Evolutionary conservation across 768 basidiomycete species (phyloP).

Genomic region (Megacollybia marginata): DNA sequence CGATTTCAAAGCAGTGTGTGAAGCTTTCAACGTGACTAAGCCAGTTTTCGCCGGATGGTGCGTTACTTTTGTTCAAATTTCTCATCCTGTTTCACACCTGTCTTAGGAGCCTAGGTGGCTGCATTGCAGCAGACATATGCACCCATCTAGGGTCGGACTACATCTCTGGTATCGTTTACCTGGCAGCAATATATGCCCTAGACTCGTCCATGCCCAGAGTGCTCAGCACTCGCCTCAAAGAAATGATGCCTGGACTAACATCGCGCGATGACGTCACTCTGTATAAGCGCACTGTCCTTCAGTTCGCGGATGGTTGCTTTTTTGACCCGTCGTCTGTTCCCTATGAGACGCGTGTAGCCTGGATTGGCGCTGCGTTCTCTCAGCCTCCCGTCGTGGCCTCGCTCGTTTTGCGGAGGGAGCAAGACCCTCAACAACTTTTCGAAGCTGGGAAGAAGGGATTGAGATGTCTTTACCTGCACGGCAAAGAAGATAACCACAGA

Average conservation of each 20-base stretch:
- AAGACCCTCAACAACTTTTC: neutral
- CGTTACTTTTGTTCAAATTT: neutral
- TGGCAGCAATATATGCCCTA: neutral
- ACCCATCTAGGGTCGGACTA: neutral
- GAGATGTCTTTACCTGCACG: neutral
- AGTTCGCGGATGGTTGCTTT: neutral
- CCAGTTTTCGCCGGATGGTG: constrained; percentile 14
- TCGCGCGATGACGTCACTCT: neutral
- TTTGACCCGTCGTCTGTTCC: neutral
- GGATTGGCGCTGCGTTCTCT: neutral
- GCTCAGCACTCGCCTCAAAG: neutral
- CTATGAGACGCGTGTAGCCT: neutral
- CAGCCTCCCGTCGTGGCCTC: neutral
- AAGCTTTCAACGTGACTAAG: constrained; percentile 8
- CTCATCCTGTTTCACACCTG: neutral
- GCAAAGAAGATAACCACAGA: neutral
- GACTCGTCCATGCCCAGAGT: neutral
- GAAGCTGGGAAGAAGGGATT: neutral
- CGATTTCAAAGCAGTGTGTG: constrained; percentile 9
- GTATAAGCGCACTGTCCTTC: neutral
- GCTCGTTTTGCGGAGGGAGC: neutral
- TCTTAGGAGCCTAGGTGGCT: neutral
- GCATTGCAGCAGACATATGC: neutral
- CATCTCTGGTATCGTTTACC: neutral
- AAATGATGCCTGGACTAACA: neutral